These are phyloP conservation scores for Cladosporium sp. DNA, from an alignment of 2,329 filamentous ascomycete genomes.

Conservation along the genomic window DNA sequence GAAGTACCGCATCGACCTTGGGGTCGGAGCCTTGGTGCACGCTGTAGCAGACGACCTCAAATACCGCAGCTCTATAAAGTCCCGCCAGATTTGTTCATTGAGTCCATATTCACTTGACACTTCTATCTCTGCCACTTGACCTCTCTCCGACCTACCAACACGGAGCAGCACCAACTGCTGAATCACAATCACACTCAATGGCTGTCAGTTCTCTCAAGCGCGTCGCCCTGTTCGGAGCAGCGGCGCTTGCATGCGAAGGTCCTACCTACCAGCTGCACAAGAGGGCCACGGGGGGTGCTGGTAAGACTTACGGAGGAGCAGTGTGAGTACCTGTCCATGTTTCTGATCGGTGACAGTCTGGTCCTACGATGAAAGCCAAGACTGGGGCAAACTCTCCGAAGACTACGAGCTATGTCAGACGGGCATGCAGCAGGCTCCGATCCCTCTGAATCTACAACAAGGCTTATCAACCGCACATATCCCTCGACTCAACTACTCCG, in stretches of 20 bases:
- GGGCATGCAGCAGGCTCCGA: conserved; percentile 47
- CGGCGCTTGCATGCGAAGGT: background rate
- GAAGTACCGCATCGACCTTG: too few species aligned
- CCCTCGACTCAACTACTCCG: conserved; percentile 38
- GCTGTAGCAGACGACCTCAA: too few species aligned
- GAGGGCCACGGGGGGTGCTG: background rate
- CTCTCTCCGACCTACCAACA: too few species aligned
- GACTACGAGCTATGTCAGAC: conserved; percentile 44
- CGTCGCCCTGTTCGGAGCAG: background rate
- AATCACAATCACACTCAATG: background rate
- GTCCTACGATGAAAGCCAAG: conserved; percentile 18
- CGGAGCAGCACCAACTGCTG: too few species aligned
- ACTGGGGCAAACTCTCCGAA: conserved; percentile 18
- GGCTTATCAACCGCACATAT: conserved; percentile 38
- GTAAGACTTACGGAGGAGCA: background rate
- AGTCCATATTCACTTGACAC: too few species aligned
- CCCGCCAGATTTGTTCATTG: too few species aligned
- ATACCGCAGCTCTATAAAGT: too few species aligned
- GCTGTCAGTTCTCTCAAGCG: background rate
- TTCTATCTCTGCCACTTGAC: too few species aligned
- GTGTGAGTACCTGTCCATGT: too few species aligned
- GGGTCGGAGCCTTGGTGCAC: too few species aligned
- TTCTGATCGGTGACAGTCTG: conserved; percentile 4
- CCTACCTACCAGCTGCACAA: background rate
- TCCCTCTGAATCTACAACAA: conserved; percentile 37